phyloP scores from a whole-genome alignment of 2,329 filamentous ascomycete species.

The Hymenoscyphus occultus region DNA sequence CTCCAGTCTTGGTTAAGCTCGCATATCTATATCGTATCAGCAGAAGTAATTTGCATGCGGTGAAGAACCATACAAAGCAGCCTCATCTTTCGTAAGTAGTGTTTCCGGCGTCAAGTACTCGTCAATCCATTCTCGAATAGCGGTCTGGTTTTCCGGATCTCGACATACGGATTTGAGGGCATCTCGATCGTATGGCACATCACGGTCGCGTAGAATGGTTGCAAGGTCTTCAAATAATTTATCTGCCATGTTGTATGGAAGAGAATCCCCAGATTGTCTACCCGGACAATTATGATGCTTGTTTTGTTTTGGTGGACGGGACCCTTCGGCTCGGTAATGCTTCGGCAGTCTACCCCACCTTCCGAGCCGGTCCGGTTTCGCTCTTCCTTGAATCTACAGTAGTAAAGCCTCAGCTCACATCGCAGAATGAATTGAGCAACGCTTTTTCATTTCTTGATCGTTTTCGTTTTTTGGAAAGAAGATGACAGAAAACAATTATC shows the following conservation, averaged over 20 bases:
- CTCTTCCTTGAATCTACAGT: neutral
- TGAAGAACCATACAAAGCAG: slow-evolving; percentile 44
- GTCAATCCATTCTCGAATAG: slow-evolving; percentile 46
- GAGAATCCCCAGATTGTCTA: neutral
- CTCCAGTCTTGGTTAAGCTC: slow-evolving; percentile 47
- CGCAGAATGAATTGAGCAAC: neutral
- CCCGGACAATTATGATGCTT: slow-evolving; percentile 21
- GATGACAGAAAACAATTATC: slow-evolving; percentile 21
- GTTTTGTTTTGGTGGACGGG: slow-evolving; percentile 18
- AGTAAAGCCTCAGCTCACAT: neutral
- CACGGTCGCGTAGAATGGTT: slow-evolving; percentile 31
- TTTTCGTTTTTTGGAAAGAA: slow-evolving; percentile 3
- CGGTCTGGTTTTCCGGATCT: slow-evolving; percentile 27
- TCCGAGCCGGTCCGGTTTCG: slow-evolving; percentile 4
- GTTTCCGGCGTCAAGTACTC: slow-evolving; percentile 50
- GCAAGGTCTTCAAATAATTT: slow-evolving; percentile 27
- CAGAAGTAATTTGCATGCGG: neutral
- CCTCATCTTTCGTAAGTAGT: slow-evolving; percentile 53
- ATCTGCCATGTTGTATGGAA: slow-evolving; percentile 26
- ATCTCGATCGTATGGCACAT: slow-evolving; percentile 33
- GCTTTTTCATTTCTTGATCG: neutral
- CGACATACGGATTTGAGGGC: slow-evolving; percentile 29
- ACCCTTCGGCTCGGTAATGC: slow-evolving; percentile 16
- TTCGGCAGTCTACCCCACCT: slow-evolving; percentile 14
- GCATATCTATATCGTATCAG: slow-evolving; percentile 45